Evolutionary conservation across 169 alveolate species (phyloP), one percentile per base, ranked within the genome.

Genomic region (Plasmodium gonderi): DNA sequence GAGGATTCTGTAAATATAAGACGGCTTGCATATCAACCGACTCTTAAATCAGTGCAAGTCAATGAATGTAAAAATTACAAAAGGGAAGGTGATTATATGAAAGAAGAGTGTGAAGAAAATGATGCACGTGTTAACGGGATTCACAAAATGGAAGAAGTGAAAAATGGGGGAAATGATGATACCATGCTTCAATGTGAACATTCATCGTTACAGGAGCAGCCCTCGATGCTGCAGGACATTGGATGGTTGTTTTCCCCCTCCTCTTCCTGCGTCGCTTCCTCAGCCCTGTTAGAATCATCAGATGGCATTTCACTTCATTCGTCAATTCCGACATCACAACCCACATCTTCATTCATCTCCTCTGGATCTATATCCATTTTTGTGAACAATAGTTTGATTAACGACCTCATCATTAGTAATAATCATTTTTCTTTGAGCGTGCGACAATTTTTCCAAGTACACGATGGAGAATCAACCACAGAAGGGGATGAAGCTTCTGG

Each of bases 371-470:
- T 65, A 1, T 87, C 74, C 14, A 74, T 87, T 87, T 87, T 87
- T 87, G 17, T 51, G 2, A 87, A 87, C 38, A 87, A 87, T 33
- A 45, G 67, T 3, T 60, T 75, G 3, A 54, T 87, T 36, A 87
- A 87, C 33, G 87, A 87, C 47, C 78, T 87, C 12, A 75, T 87
- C 26, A 87, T 87, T 54, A 87, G 47, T 33, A 87, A 87, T 65
- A 65, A 14, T 40, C 93, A 87, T 75, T 87, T 75, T 60, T 26
- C 89, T 64, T 20, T 76, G 31, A 87, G 89, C 72, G 64, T 87
- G 17, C 42, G 42, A 6, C 85, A 87, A 31, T 75, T 87, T 87
- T 87, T 87, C 31, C 75, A 75, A 87, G 47, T 51, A 23, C 74
- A 87, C 75, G 54, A 40, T 81, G 75, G 8, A 12, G 81, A 81